Conservation (phyloP, 2,329 filamentous ascomycete species). For the Stagonosporopsis rhizophila region DNA sequence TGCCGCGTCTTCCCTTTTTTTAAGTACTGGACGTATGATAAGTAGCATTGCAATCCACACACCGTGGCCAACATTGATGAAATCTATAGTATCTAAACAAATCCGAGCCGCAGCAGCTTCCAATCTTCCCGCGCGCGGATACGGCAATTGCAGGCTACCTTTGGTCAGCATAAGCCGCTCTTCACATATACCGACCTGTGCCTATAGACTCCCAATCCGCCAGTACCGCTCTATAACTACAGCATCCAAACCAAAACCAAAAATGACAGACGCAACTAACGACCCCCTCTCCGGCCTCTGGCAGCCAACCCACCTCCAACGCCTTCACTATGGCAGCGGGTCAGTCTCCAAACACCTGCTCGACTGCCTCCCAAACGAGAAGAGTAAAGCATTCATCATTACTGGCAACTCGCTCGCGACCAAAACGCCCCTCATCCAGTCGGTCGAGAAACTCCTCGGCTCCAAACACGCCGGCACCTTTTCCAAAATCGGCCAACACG, state of each 20-base stretch:
- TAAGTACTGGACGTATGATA: no score
- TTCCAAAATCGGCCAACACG: constrained; percentile 62
- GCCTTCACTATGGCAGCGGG: constrained; percentile 58
- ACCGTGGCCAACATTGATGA: background rate
- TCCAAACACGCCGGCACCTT: constrained; percentile 61
- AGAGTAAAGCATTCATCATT: constrained; percentile 65
- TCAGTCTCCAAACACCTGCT: constrained; percentile 58
- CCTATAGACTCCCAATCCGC: background rate
- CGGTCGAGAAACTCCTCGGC: constrained; percentile 59
- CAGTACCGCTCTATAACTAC: constrained; percentile 10
- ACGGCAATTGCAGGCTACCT: constrained; percentile 8
- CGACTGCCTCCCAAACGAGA: constrained; percentile 51
- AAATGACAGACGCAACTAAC: constrained; percentile 53
- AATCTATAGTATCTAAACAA: background rate
- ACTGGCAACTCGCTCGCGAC: constrained; percentile 62
- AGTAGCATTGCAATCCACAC: no score
- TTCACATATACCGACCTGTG: background rate
- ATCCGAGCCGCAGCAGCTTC: background rate
- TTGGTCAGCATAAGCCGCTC: constrained; percentile 2
- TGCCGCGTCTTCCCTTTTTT: background rate
- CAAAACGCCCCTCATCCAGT: constrained; percentile 61
- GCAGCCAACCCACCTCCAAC: constrained; percentile 59
- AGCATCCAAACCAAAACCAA: constrained; percentile 28
- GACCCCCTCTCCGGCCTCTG: constrained; percentile 58
- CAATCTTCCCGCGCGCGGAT: constrained; percentile 16